Percentiles rank a stretch among this genome's conserved stretches.
phyloP scores from a whole-genome alignment of 164 flowering plant species.

The Tinospora cordifolia region DNA sequence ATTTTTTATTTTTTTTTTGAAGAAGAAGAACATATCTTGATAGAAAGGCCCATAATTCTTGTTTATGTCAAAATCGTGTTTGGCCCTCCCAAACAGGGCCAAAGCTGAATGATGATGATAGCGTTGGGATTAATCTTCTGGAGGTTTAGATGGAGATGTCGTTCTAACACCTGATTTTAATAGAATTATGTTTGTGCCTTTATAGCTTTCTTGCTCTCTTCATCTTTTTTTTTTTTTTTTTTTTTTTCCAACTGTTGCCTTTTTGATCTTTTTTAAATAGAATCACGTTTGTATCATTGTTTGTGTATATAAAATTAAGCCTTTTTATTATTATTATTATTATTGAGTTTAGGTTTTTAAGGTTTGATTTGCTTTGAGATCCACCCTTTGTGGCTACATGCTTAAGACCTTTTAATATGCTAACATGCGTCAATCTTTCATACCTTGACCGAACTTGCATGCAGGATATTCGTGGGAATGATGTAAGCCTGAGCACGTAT shows the following conservation, averaged over 20 bases:
- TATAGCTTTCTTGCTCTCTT: neutral
- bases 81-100: no score
- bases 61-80: no score
- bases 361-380: neutral
- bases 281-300: no score
- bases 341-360: neutral
- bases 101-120: neutral
- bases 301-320: no score
- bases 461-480: conserved; percentile 77
- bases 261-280: neutral
- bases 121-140: neutral
- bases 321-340: no score
- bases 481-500: conserved; percentile 60
- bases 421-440: neutral
- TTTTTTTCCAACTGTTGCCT: neutral
- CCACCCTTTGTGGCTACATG: neutral
- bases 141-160: neutral
- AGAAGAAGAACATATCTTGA: neutral
- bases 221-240: neutral
- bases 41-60: no score
- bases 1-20: no score
- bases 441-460: neutral
- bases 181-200: neutral
- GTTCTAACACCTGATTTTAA: neutral
- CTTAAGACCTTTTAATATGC: neutral